Base-by-base conservation (phyloP, 345 rosid species). In the Citrus unshiu region DNA sequence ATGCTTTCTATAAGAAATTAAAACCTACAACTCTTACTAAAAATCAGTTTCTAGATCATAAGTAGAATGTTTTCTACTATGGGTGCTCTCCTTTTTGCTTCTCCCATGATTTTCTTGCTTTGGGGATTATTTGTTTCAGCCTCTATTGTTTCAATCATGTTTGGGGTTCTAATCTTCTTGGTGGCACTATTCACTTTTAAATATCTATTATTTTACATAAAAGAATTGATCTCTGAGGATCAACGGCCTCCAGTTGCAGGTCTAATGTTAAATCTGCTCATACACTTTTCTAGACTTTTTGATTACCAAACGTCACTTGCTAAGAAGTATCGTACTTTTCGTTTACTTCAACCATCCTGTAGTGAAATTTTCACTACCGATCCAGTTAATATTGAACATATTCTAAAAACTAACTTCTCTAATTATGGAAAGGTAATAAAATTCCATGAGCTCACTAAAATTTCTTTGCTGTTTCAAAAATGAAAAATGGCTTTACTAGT, bases 381-480 rank as follows among this genome's bases (percentile, higher is more conserved):
- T 62, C 88, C 90, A 7, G 79, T 59, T 60, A 87, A 80, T 68
- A 68, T 85, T 30, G 88, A 87, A 74, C 78, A 87, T 70, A 78
- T 87, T 32, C 83, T 87, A 57, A 85, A 83, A 77, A 87, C 84
- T 63, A 87, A 85, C 78, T 85, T 87, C 80, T 65, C 86, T 13
- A 87, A 85, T 67, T 87, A 87, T 65, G 72, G 72, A 57, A 85
- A 83, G 88, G 90, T 85, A 60, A 9, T 21, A 30, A n/a, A 67
- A 22, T 21, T 46, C 29, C 56, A 22, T 76, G 6, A 37, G 13
- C 65, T 27, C 19, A 13, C 37, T 71, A 46, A 21, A 37, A 54
- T 71, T 19, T 25, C 7, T 21, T 32, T 21, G 27, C 6, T 72
- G 12, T 72, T 57, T 34, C 13, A 25, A 12, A 30, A 56, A 12